A percentile compares a stretch with the other conserved stretches of the same genome.
Conservation (phyloP, 192 early-diverging fungal genomes). For the Entomortierella chlamydospora region DNA sequence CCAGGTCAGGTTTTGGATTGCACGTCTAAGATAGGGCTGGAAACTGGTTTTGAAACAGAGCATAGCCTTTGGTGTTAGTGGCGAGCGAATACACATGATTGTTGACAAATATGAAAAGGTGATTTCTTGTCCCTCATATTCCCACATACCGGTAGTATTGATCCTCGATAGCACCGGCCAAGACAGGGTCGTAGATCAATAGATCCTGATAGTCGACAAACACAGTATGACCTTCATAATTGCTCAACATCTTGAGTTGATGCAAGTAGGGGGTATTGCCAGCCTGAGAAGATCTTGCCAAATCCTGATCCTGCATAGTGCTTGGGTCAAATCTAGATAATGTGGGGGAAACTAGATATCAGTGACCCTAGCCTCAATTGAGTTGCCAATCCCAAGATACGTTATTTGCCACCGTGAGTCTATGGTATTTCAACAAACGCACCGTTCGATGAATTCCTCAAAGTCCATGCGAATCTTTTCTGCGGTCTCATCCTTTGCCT, state of each 20-base stretch:
- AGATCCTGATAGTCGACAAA: constrained; percentile 80
- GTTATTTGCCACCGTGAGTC: too few species aligned
- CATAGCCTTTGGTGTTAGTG: not conserved
- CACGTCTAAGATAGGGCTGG: constrained; percentile 82
- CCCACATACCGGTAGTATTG: constrained; percentile 71
- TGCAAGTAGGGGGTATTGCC: constrained; percentile 64
- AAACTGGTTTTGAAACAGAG: constrained; percentile 19
- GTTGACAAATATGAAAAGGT: not conserved
- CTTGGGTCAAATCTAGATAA: constrained; percentile 35
- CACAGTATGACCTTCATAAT: constrained; percentile 71
- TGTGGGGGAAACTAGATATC: not conserved
- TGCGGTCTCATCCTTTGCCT: constrained; percentile 49
- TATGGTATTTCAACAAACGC: not conserved
- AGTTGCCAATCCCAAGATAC: not conserved
- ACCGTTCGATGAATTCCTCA: constrained; percentile 50
- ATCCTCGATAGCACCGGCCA: constrained; percentile 70
- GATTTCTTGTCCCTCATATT: too few species aligned
- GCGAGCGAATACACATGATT: not conserved
- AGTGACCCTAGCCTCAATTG: not conserved
- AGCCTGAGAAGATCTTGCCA: constrained; percentile 26
- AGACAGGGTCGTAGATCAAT: constrained; percentile 65
- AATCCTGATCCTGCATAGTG: constrained; percentile 18
- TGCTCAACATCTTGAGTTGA: constrained; percentile 71
- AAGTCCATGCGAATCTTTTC: constrained; percentile 56
- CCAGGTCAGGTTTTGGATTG: constrained; percentile 84